Evolutionary conservation across 306 rosid genomes (phyloP).

Genomic region (Cucurbita maxima): DNA sequence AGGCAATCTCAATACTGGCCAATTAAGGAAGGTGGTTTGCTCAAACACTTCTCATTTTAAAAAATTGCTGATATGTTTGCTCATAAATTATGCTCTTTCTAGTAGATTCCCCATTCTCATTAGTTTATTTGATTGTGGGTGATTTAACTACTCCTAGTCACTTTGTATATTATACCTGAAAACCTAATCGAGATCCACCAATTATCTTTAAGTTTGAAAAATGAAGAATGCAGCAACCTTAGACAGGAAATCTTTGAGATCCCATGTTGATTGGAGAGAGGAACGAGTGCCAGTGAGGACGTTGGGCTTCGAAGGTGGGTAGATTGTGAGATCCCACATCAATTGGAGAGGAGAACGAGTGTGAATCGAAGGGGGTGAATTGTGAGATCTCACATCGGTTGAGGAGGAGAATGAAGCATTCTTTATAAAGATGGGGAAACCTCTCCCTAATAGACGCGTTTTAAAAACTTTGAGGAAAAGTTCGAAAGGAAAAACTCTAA

Average conservation of each 20-base stretch:
- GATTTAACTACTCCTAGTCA: conserved; percentile 1
- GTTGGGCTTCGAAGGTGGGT: no score
- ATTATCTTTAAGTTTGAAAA: background rate
- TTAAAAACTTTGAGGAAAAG: no score
- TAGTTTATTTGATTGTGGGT: background rate
- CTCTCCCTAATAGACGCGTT: no score
- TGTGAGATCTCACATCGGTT: no score
- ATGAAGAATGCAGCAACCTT: background rate
- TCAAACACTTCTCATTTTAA: background rate
- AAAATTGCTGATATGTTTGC: background rate
- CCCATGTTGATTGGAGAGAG: no score
- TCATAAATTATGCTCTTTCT: background rate
- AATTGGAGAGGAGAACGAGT: no score
- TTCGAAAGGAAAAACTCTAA: no score
- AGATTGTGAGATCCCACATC: no score
- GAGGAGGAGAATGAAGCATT: no score
- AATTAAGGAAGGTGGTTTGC: background rate
- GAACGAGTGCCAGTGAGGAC: no score
- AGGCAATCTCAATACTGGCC: background rate
- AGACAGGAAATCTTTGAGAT: background rate
- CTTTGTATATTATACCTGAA: background rate
- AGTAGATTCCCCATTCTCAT: conserved; percentile 3
- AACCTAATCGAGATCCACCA: conserved; percentile 1
- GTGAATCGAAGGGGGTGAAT: no score
- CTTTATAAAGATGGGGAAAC: no score